Evolutionary conservation across 2,329 filamentous ascomycete species (phyloP), one percentile per base, ranked within the genome.

Genomic region (Hypoxylon sp.): DNA sequence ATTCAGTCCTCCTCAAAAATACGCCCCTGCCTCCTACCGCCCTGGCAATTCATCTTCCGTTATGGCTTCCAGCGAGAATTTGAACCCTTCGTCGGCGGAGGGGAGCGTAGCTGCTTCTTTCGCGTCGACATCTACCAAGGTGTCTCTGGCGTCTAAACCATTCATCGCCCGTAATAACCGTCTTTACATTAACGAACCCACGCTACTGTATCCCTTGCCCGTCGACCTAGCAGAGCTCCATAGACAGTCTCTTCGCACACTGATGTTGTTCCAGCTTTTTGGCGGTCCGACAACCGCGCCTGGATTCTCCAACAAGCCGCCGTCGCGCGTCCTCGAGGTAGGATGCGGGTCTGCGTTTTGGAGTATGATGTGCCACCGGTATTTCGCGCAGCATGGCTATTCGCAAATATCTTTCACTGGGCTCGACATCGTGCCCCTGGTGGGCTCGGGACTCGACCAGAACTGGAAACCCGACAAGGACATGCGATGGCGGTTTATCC

Each of bases 321-420:
- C 94, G 0, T 85, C 84, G 71, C 89, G 88, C 68, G 90, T 98
- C 26, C 83, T 98, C 22, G 94, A 98, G 74, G 79, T 97, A 32
- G 93, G 89, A 28, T 98, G 94, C 76, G 94, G 94, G 17, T 91
- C 91, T 19, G 94, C 88, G 22, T 91, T 96, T 74, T 97, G 94
- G 94, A 94, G 91, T 70, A 90, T 91, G 78, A 89, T 93, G 81
- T 96, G 92, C 76, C 91, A 97, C 76, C 87, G 92, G 34, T 91
- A 92, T 77, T 92, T 94, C 74, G 83, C 85, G 59, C 84, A 87
- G 50, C 82, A 86, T 57, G 92, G 92, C 13, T 85, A 91, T 73
- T 79, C 83, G 4, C 84, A 88, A 63, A 89, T 96, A 20, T 86
- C 87, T 4, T 97, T 96, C 74, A 92, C 90, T 0, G 94, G 93